These are phyloP conservation scores for Dothistroma pini DNA, from an alignment of 2,329 filamentous ascomycete genomes.

Conservation along the genomic window DNA sequence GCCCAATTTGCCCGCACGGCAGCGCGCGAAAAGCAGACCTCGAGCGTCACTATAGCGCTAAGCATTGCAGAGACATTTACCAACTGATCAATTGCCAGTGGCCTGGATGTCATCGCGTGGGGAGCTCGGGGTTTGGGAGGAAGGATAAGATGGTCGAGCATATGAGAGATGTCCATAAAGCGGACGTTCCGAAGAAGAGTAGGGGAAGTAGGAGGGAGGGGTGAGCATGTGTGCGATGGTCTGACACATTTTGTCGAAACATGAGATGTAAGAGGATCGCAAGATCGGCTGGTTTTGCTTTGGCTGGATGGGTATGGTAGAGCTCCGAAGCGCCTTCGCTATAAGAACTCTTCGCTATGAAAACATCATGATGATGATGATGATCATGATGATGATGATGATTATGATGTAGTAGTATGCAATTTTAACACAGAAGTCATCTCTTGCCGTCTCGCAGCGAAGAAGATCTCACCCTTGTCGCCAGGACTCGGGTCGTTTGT, in stretches of 20 bases:
- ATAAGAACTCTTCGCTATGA: not conserved
- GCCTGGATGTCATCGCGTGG: slow-evolving; percentile 42
- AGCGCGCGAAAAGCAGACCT: slow-evolving; percentile 50
- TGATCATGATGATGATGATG: not conserved
- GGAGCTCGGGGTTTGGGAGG: slow-evolving; percentile 51
- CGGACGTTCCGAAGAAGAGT: slow-evolving; percentile 41
- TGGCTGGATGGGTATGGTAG: not conserved
- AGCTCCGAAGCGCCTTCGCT: not conserved
- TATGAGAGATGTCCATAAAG: slow-evolving; percentile 53
- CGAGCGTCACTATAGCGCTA: slow-evolving; percentile 47
- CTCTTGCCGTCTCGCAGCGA: slow-evolving; percentile 5
- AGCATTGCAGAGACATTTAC: slow-evolving; percentile 40
- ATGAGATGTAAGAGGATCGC: not conserved
- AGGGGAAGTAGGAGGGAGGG: not conserved
- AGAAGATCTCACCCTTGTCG: slow-evolving; percentile 1
- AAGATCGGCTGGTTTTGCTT: not conserved
- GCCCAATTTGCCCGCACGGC: slow-evolving; percentile 18
- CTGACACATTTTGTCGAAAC: not conserved
- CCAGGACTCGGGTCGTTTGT: slow-evolving; percentile 1
- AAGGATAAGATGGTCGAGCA: slow-evolving; percentile 58
- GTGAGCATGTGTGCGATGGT: not conserved
- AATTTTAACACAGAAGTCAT: not conserved
- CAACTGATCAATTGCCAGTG: slow-evolving; percentile 43
- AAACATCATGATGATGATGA: not conserved
- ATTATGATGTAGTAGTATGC: not conserved